phyloP scores from a whole-genome alignment of 1,284 basidiomycete genomes.

The Leccinum insolens region DNA sequence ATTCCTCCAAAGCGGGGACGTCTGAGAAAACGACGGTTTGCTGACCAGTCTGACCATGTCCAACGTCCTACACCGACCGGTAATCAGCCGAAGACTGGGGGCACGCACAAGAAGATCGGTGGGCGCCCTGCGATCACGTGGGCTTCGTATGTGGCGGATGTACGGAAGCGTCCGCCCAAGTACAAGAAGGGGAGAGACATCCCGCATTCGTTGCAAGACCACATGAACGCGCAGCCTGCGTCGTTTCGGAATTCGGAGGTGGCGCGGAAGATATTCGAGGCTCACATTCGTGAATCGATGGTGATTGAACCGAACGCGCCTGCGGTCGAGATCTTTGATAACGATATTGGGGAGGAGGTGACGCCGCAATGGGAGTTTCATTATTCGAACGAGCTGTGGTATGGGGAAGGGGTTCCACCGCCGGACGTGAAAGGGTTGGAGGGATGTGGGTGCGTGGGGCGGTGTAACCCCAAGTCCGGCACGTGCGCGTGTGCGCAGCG shows the following conservation, averaged over 20 bases:
- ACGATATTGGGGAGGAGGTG: slow-evolving; percentile 63
- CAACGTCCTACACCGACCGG: neutral
- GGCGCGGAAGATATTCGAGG: slow-evolving; percentile 54
- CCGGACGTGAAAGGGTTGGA: slow-evolving; percentile 60
- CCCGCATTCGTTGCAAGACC: slow-evolving; percentile 52
- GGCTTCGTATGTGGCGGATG: slow-evolving; percentile 24
- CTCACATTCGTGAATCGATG: slow-evolving; percentile 55
- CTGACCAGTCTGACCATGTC: neutral
- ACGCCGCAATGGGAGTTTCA: slow-evolving; percentile 78
- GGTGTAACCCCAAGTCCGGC: slow-evolving; percentile 68
- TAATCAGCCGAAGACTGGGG: neutral
- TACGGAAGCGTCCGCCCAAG: slow-evolving; percentile 27
- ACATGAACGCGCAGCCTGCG: slow-evolving; percentile 48
- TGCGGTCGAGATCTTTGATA: slow-evolving; percentile 59
- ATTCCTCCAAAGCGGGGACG: neutral
- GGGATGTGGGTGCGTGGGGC: slow-evolving; percentile 75
- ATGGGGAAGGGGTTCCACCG: slow-evolving; percentile 63
- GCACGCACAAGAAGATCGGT: neutral
- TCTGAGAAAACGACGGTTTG: neutral
- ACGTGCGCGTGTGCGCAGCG: slow-evolving; percentile 69
- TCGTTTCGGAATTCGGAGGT: slow-evolving; percentile 37
- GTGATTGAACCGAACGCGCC: slow-evolving; percentile 70
- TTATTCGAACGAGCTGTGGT: slow-evolving; percentile 79
- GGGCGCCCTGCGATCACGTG: slow-evolving; percentile 28
- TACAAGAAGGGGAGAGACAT: slow-evolving; percentile 45